These are phyloP conservation scores for Annulohypoxylon maeteangense DNA, from an alignment of 495 filamentous ascomycete genomes.

Conservation along the genomic window DNA sequence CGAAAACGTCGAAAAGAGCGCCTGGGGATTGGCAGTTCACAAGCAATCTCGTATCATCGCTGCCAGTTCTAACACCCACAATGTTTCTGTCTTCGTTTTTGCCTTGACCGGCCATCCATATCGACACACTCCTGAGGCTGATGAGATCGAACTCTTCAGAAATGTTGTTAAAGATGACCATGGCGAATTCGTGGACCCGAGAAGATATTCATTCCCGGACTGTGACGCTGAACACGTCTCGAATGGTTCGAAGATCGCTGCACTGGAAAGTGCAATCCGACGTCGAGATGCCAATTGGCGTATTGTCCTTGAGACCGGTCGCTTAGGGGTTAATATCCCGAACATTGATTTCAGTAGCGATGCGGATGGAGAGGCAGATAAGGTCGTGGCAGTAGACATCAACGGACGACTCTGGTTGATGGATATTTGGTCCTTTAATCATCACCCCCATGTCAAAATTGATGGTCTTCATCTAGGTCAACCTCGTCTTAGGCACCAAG, in stretches of 20 bases:
- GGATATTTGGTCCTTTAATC: slow-evolving; percentile 66
- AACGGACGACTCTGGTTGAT: slow-evolving; percentile 71
- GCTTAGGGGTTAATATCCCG: slow-evolving; percentile 73
- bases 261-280: slow-evolving; percentile 45
- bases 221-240: not conserved
- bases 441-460: slow-evolving; percentile 27
- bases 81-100: slow-evolving; percentile 79
- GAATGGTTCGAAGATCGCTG: not conserved
- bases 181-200: slow-evolving; percentile 27
- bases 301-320: slow-evolving; percentile 50
- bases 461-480: slow-evolving; percentile 12
- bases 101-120: slow-evolving; percentile 62
- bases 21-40: slow-evolving; percentile 92
- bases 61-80: slow-evolving; percentile 75
- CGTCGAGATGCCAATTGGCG: slow-evolving; percentile 55
- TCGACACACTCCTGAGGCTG: not conserved
- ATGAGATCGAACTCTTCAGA: slow-evolving; percentile 38
- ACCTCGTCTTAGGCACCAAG: not conserved
- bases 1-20: slow-evolving; percentile 77
- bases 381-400: slow-evolving; percentile 81
- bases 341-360: slow-evolving; percentile 78
- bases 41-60: slow-evolving; percentile 81
- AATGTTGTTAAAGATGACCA: slow-evolving; percentile 41
- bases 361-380: slow-evolving; percentile 67
- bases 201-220: not conserved